A percentile compares a stretch with the other conserved stretches of the same genome.
Conservation (phyloP, 768 basidiomycete genomes). For the Tylopilus vinaceipallidus region DNA sequence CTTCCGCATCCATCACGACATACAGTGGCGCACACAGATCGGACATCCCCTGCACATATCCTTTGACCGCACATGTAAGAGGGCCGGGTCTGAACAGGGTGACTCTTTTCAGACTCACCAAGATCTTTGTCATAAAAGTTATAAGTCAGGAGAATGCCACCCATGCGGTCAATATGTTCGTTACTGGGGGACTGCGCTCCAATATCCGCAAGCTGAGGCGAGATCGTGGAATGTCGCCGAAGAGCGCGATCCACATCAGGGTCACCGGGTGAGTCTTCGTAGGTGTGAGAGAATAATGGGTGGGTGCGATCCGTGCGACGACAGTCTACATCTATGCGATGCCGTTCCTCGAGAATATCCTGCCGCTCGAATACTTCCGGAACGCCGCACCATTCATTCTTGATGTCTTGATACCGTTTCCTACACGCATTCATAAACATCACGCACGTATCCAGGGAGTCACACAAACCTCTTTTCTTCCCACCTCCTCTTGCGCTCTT, state of each 20-base stretch:
- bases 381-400: conserved; percentile 80
- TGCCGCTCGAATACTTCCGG: conserved; percentile 78
- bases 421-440: conserved; percentile 37
- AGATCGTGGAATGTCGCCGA: conserved; percentile 67
- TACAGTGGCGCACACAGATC: conserved; percentile 94
- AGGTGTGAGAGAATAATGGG: conserved; percentile 68
- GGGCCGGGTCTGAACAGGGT: not conserved
- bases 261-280: conserved; percentile 35
- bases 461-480: conserved; percentile 54
- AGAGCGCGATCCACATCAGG: conserved; percentile 53
- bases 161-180: conserved; percentile 88
- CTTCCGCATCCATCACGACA: conserved; percentile 85
- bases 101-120: conserved; percentile 47
- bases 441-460: not conserved
- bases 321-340: conserved; percentile 95
- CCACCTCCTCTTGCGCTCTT: conserved; percentile 62
- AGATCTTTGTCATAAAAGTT: conserved; percentile 87
- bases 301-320: conserved; percentile 95
- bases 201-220: conserved; percentile 67
- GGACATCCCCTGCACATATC: conserved; percentile 99
- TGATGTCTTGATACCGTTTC: conserved; percentile 65
- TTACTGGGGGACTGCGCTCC: conserved; percentile 89
- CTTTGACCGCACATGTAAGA: conserved; percentile 38
- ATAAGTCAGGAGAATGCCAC: conserved; percentile 84
- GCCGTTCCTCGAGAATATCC: conserved; percentile 86